Percentiles rank a stretch among this genome's conserved stretches.
phyloP scores from a whole-genome alignment of 345 rosid genomes.

The Eucalyptus sideroxylon region DNA sequence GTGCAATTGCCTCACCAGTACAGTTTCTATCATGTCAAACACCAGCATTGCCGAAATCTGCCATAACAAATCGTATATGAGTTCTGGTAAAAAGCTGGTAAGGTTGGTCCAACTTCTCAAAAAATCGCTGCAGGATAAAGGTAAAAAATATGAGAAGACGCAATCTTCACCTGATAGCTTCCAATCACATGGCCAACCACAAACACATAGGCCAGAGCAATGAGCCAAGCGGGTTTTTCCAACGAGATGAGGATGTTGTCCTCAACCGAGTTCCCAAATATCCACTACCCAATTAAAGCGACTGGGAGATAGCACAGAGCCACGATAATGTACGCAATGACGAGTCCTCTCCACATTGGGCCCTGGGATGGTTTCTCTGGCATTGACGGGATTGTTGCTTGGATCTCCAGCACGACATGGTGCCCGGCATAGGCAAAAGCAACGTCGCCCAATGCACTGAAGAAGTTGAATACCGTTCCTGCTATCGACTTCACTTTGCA shows the following conservation, averaged over 20 bases:
- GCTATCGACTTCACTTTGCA: slow-evolving; percentile 9
- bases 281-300: slow-evolving; percentile 49
- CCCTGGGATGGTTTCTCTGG: slow-evolving; percentile 61
- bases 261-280: slow-evolving; percentile 36
- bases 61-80: fast-evolving
- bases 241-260: slow-evolving; percentile 47
- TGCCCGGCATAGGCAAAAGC: slow-evolving; percentile 75
- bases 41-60: too few relatives aligned
- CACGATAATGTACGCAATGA: slow-evolving; percentile 50
- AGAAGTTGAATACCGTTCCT: slow-evolving; percentile 46
- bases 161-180: slow-evolving; percentile 50
- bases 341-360: slow-evolving; percentile 63
- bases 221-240: slow-evolving; percentile 51
- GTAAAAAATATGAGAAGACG: not conserved
- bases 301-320: slow-evolving; percentile 74
- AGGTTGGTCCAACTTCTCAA: not conserved
- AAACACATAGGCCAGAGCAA: slow-evolving; percentile 49
- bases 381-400: slow-evolving; percentile 68
- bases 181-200: slow-evolving; percentile 67
- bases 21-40: not conserved
- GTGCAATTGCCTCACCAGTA: slow-evolving; percentile 2
- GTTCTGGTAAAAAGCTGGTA: fast-evolving
- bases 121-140: fast-evolving
- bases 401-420: slow-evolving; percentile 57
- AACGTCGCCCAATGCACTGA: slow-evolving; percentile 44